phyloP scores from a whole-genome alignment of 225 moss, liverwort and hornwort genomes.

The Bryum argenteum region DNA sequence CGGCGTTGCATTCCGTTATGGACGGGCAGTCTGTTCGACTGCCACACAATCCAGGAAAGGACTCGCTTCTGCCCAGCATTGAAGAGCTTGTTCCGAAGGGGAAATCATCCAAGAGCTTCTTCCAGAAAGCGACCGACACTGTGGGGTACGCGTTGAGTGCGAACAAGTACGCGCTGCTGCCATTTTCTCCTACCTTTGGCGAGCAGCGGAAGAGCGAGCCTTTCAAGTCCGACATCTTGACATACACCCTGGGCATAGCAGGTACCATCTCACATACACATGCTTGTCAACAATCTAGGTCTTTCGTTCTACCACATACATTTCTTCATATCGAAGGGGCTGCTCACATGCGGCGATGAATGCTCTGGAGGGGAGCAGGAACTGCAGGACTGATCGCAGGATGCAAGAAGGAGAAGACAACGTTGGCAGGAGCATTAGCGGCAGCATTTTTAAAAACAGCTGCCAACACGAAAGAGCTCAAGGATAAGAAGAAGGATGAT shows the following conservation, averaged over 20 bases:
- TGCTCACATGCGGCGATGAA: too few relatives aligned
- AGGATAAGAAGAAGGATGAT: constrained; percentile 72
- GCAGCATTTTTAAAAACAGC: constrained; percentile 72
- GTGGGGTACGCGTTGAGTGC: constrained; percentile 73
- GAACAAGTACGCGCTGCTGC: constrained; percentile 67
- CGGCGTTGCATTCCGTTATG: constrained; percentile 65
- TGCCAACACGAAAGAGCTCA: constrained; percentile 68
- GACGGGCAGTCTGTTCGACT: constrained; percentile 56
- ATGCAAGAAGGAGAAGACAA: constrained; percentile 73
- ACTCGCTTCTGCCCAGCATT: constrained; percentile 53
- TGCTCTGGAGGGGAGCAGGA: constrained; percentile 36
- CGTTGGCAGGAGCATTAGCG: constrained; percentile 52
- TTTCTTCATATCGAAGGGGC: too few relatives aligned
- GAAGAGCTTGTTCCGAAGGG: constrained; percentile 84
- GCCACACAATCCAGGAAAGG: constrained; percentile 58
- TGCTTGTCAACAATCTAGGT: too few relatives aligned
- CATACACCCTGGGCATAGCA: constrained; percentile 72
- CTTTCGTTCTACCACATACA: too few relatives aligned
- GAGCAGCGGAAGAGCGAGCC: constrained; percentile 55
- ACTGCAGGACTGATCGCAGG: constrained; percentile 60
- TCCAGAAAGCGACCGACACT: constrained; percentile 87
- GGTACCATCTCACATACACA: constrained; percentile 47
- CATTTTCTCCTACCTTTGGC: constrained; percentile 64
- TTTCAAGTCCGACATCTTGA: constrained; percentile 63
- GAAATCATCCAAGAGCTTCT: constrained; percentile 59